phyloP scores from a whole-genome alignment of 257 asterid species.

The Nyctanthes arbortristis region DNA sequence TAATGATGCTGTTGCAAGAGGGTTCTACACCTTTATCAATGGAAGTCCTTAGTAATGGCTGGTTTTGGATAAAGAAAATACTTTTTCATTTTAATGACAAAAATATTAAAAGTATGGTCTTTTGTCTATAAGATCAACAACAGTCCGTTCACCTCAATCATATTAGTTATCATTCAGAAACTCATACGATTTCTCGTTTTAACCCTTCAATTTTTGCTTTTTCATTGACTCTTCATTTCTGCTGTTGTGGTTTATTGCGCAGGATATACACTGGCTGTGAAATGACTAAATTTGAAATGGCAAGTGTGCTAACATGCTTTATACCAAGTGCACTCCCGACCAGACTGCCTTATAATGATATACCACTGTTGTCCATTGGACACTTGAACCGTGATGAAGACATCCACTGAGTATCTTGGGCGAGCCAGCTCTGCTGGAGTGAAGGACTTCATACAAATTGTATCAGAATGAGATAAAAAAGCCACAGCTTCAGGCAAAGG shows the following conservation, averaged over 20 bases:
- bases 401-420: neutral
- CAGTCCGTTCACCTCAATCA: neutral
- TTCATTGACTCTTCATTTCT: conserved; percentile 9
- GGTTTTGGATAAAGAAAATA: neutral
- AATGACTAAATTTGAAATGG: conserved; percentile 24
- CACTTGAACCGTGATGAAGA: neutral
- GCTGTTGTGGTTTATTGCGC: conserved; percentile 10
- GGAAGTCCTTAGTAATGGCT: neutral
- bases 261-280: conserved; percentile 47
- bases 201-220: neutral
- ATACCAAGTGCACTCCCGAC: neutral
- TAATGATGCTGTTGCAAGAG: no score
- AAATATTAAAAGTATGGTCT: neutral
- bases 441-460: neutral
- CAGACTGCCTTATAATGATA: conserved; percentile 18
- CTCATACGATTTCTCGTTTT: neutral
- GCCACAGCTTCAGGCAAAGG: neutral
- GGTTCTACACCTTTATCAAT: neutral
- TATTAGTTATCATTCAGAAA: neutral
- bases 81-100: neutral
- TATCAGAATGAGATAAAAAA: neutral
- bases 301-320: conserved; percentile 21
- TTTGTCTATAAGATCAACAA: neutral
- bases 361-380: conserved; percentile 23
- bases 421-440: conserved; percentile 2